Conservation (phyloP, 345 rosid species). For the Salix koriyanagi region DNA sequence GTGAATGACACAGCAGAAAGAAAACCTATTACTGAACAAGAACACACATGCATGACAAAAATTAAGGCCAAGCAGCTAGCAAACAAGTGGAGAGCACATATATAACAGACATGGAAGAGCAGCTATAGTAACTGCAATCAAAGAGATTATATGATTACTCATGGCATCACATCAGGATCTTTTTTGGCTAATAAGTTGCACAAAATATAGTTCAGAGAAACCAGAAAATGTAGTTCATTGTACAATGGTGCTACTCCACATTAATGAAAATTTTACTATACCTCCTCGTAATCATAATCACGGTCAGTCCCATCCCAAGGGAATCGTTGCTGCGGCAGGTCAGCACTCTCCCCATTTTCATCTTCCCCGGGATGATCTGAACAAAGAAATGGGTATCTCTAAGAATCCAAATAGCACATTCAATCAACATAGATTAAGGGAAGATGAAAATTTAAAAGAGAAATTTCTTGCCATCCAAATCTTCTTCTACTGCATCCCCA, state of each 20-base stretch:
- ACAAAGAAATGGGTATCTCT: background rate
- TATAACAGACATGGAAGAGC: background rate
- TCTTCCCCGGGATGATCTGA: conserved; percentile 57
- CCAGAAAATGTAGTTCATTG: background rate
- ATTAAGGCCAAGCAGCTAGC: background rate
- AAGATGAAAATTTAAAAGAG: background rate
- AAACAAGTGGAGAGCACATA: background rate
- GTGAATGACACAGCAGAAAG: conserved; percentile 17
- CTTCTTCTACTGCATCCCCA: conserved; percentile 62
- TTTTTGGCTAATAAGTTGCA: background rate
- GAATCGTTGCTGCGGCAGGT: conserved; percentile 40
- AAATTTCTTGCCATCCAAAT: conserved; percentile 51
- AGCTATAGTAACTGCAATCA: background rate
- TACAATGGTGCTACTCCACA: background rate
- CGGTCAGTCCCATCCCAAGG: conserved; percentile 97
- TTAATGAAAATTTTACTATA: conserved; percentile 11
- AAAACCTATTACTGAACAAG: background rate
- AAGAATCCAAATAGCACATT: background rate
- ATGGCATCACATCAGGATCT: background rate
- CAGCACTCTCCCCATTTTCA: conserved; percentile 50
- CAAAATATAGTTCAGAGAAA: background rate
- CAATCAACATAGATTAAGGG: background rate
- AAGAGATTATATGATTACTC: background rate
- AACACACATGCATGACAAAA: background rate
- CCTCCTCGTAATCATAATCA: conserved; percentile 88